phyloP scores from a whole-genome alignment of 768 basidiomycete species.

The Tephrocybe sp. region DNA sequence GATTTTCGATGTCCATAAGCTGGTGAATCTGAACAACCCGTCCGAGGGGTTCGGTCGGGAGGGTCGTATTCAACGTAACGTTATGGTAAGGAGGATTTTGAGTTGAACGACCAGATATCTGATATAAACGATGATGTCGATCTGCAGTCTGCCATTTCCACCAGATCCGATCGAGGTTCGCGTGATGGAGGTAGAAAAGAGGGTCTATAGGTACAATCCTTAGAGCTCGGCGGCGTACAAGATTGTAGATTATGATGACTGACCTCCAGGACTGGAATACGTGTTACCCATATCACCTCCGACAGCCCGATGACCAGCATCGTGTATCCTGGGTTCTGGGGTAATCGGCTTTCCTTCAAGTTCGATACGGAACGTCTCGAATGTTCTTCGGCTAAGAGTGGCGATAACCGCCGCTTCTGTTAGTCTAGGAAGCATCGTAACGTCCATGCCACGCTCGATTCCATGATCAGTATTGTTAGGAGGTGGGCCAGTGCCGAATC shows the following conservation, averaged over 20 bases:
- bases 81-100: slow-evolving; percentile 26
- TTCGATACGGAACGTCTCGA: slow-evolving; percentile 33
- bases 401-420: slow-evolving; percentile 17
- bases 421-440: slow-evolving; percentile 18
- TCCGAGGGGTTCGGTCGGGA: slow-evolving; percentile 11
- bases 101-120: slow-evolving; percentile 33
- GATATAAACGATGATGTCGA: slow-evolving; percentile 23
- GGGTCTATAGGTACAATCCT: slow-evolving; percentile 26
- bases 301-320: slow-evolving; percentile 32
- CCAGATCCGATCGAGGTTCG: slow-evolving; percentile 40
- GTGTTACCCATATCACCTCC: slow-evolving; percentile 33
- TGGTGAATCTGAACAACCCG: not conserved
- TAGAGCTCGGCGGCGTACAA: not conserved
- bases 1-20: slow-evolving; percentile 7
- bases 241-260: slow-evolving; percentile 5
- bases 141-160: slow-evolving; percentile 35
- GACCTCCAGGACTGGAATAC: slow-evolving; percentile 39
- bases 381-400: slow-evolving; percentile 20
- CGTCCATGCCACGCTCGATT: slow-evolving; percentile 31
- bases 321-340: slow-evolving; percentile 26
- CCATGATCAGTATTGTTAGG: slow-evolving; percentile 26
- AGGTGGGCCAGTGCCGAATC: slow-evolving; percentile 32
- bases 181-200: slow-evolving; percentile 38
- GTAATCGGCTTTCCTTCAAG: slow-evolving; percentile 34
- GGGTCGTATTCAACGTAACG: slow-evolving; percentile 29